These are phyloP conservation scores for Biancaea sappan DNA, from an alignment of 306 rosid genomes.

Conservation along the genomic window DNA sequence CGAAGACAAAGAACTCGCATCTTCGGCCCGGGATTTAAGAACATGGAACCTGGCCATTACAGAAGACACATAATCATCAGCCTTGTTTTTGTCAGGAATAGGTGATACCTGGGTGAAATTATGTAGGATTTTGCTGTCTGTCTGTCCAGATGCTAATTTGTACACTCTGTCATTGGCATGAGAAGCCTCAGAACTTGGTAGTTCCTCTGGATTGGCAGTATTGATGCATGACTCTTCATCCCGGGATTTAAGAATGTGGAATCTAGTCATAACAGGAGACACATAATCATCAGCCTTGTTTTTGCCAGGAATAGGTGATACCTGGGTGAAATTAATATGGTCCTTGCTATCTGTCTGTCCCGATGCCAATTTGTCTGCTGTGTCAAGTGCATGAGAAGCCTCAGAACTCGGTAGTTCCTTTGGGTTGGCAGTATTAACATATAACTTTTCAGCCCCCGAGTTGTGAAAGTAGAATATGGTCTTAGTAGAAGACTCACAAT, in stretches of 20 bases:
- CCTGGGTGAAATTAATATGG: slow-evolving; percentile 21
- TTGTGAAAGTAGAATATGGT: slow-evolving; percentile 52
- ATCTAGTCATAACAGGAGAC: slow-evolving; percentile 59
- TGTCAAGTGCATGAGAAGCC: slow-evolving; percentile 24
- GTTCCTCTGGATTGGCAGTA: slow-evolving; percentile 28
- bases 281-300: slow-evolving; percentile 38
- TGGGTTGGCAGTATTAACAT: background rate
- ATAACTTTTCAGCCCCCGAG: slow-evolving; percentile 39
- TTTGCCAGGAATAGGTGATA: slow-evolving; percentile 34
- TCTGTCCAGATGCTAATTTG: slow-evolving; percentile 27
- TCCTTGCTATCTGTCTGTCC: slow-evolving; percentile 29
- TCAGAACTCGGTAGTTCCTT: slow-evolving; percentile 43
- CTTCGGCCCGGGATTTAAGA: slow-evolving; percentile 54
- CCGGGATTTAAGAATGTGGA: slow-evolving; percentile 50
- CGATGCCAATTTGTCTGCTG: slow-evolving; percentile 33
- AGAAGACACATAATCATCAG: slow-evolving; percentile 47
- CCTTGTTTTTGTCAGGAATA: slow-evolving; percentile 15
- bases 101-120: slow-evolving; percentile 32
- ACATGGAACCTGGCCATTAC: slow-evolving; percentile 59
- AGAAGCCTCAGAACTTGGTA: slow-evolving; percentile 34
- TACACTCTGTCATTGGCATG: slow-evolving; percentile 26
- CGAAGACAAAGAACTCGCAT: slow-evolving; percentile 32
- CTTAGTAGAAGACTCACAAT: slow-evolving; percentile 57
- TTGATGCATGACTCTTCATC: slow-evolving; percentile 28
- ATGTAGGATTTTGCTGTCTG: slow-evolving; percentile 26